A percentile compares a stretch with the other conserved stretches of the same genome.
Evolutionary conservation across 495 filamentous ascomycete genomes (phyloP).

Genomic region (Xylaria intraflava): DNA sequence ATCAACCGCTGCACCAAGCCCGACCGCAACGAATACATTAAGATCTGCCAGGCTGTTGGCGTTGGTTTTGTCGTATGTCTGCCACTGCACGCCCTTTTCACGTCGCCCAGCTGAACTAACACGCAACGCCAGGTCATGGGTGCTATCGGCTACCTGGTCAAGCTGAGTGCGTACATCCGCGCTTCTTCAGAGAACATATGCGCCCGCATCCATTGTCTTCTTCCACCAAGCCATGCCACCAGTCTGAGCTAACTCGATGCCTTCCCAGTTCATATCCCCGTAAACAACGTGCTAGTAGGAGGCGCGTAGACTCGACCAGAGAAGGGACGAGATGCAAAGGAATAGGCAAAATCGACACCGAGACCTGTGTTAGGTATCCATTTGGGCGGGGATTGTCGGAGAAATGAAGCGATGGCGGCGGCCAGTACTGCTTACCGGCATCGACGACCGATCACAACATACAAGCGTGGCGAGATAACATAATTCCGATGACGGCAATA

Average conservation of each 20-base stretch:
- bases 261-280: constrained; percentile 22
- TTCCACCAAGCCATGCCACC: too few species aligned
- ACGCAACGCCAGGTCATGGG: constrained; percentile 13
- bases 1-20: constrained; percentile 80
- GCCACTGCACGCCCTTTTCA: neutral
- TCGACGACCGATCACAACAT: neutral
- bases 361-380: neutral
- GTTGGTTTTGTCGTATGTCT: constrained; percentile 63
- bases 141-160: constrained; percentile 81
- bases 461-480: neutral
- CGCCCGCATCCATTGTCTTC: constrained; percentile 47
- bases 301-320: constrained; percentile 29
- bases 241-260: constrained; percentile 7
- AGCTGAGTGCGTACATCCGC: constrained; percentile 62
- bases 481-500: neutral
- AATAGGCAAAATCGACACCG: neutral
- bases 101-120: neutral
- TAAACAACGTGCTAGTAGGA: constrained; percentile 44
- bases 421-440: neutral
- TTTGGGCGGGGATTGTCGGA: neutral
- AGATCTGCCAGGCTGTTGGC: constrained; percentile 93
- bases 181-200: neutral
- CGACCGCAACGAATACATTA: constrained; percentile 83
- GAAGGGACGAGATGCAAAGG: constrained; percentile 1
- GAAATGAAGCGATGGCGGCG: neutral